Base-by-base conservation (phyloP, 345 rosid species). In the Murraya koenigii region DNA sequence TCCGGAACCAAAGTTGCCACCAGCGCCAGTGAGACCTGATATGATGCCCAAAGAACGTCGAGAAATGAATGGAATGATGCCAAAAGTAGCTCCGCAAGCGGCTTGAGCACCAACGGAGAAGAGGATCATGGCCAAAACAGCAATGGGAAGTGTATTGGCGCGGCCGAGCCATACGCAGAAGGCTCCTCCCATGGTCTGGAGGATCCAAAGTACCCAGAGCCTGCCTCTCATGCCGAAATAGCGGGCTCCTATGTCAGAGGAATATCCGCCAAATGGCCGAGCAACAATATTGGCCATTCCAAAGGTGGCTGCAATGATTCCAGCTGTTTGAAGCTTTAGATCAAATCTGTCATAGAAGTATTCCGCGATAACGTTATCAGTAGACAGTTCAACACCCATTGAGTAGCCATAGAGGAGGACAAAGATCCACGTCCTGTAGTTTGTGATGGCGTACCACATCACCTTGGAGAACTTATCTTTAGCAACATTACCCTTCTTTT, bases 401-500 rank as follows among this genome's bases (percentile, higher is more conserved):
- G 97, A 91, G 73, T 89, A 93, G 35, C 97, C 98, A 70, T 93
- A 93, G 44, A 94, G 91, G 22, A 94, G 92, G 75, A 85, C 92
- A 81, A 92, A 94, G 79, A 94, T 85, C 97, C 97, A 94, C 10
- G 98, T 94, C 81, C 98, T 87, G 47, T 92, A 94, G 83, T 94
- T 94, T 6, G 92, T 91, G 80, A 92, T 55, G 17, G 97, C 94
- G 78, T 91, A 85, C 97, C 93, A 91, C 6, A 94, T n/a, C 55
- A 94, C 89, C 94, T 90, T 91, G 69, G 89, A 84, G 85, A 94
- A 93, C 75, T 91, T 87, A 77, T 94, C 97, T 78, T 87, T 91
- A 54, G 93, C 82, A 76, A 91, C 93, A 47, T 82, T 81, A 44
- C 98, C 98, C 84, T 86, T 82, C 89, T 91, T 93, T 66, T 90